phyloP scores from a whole-genome alignment of 306 rosid genomes.

The Cucumis hystrix region DNA sequence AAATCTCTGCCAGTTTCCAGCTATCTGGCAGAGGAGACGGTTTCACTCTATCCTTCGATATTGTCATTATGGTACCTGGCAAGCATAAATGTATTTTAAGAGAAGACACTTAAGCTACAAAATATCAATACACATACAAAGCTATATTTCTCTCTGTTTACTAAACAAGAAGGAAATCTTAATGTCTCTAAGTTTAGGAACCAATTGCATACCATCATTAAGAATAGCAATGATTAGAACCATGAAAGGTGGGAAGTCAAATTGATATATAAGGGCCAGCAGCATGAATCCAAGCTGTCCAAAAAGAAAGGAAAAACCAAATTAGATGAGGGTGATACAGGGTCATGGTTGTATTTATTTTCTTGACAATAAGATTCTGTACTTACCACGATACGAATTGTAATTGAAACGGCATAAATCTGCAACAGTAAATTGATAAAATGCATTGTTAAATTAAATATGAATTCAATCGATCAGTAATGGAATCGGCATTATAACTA shows the following conservation, averaged over 20 bases:
- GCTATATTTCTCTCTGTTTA: not conserved
- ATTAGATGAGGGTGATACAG: not conserved
- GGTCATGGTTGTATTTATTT: not conserved
- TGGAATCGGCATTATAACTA: not conserved
- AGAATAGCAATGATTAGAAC: conserved; percentile 82
- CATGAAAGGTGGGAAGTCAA: conserved; percentile 93
- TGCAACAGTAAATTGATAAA: conserved; percentile 21
- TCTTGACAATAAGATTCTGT: not conserved
- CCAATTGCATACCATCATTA: conserved; percentile 48
- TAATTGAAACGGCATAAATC: conserved; percentile 86
- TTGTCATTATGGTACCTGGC: conserved; percentile 78
- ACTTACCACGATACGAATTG: conserved; percentile 85
- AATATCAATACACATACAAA: not conserved
- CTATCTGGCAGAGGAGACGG: conserved; percentile 86
- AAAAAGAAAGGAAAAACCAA: conserved; percentile 8
- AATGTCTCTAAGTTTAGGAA: not conserved
- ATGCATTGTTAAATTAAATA: not conserved
- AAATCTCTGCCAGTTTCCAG: conserved; percentile 80
- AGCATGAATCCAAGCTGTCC: conserved; percentile 84
- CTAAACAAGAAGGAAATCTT: not conserved
- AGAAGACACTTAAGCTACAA: not conserved
- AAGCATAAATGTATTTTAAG: not conserved
- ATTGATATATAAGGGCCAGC: conserved; percentile 73
- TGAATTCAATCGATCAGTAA: not conserved
- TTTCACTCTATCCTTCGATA: conserved; percentile 80